Base-by-base conservation (phyloP, 805 yeast species). In the Starmerella vaccinii region DNA sequence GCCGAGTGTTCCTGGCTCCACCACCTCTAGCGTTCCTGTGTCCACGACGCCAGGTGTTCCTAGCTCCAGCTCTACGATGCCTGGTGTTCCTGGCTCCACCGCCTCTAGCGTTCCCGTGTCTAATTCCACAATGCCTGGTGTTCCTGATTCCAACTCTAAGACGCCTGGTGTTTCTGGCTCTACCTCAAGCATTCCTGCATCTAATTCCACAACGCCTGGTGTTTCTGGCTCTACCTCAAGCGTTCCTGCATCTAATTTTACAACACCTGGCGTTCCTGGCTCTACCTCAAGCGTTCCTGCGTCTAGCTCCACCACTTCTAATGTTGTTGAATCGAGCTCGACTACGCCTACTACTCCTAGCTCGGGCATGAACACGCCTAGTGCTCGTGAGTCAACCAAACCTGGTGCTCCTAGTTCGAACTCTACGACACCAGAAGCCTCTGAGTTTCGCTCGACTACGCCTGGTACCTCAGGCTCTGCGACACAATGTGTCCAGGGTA, bases 1-100 rank as follows among this genome's bases (percentile, higher is more conserved):
- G 15, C 38, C 38, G 15, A n/a, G 33, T 29, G 33, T 29, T 5
- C 33, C 33, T 29, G 21, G 23, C 22, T 16, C 38, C 16, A 16
- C 23, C 10, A 12, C 23, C 5, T 12, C 38, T 34, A n/a, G 13
- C n/a, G 35, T 32, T n/a, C 38, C 40, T 9, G 24, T n/a, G 32
- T 33, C 33, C 40, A 50, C 38, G 62, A 50, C 47, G 22, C 16
- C 47, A 66, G 76, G 56, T 2, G 41, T 13, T 8, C 19, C 41
- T 23, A 16, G 24, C 16, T 37, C 27, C 16, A 13, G n/a, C n/a
- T n/a, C 27, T 13, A 30, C 33, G 19, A 19, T 13, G 21, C 26
- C 40, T 37, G 26, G 40, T 19, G 40, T 37, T n/a, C 40, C 40
- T 29, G 21, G 23, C 22, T 16, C 38, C 16, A 16, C 23, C 10